Evolutionary conservation across 2,329 filamentous ascomycete species (phyloP), one percentile per base, ranked within the genome.

Genomic region (Colletotrichum tanaceti): DNA sequence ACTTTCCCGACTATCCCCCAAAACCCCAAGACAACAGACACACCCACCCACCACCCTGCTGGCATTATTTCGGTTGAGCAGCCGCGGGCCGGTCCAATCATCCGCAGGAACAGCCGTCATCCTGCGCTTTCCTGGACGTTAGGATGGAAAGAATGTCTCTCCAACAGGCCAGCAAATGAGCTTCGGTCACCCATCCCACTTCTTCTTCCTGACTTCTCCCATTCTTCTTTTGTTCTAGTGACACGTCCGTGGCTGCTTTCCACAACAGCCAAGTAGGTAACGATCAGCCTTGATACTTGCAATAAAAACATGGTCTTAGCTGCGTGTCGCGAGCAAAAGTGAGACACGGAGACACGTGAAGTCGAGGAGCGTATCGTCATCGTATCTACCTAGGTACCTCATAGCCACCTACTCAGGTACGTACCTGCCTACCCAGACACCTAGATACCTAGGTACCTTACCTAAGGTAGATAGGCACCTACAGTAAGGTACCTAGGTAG

Each of bases 101-200:
- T 20, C 54, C 62, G 16, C 54, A 55, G 38, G 46, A 58, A 39
- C 58, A 55, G 22, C 55, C 39, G 47, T 54, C 55, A 60, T 65
- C 55, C 43, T 53, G 39, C 39, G 20, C 20, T 60, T 49, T 58
- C 47, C 24, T 35, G 9, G 38, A 46, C 28, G 22, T 38, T 43
- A 47, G 28, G 18, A 35, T n/a, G 22, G 28, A 35, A 20, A 11
- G 20, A 20, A 35, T 35, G 32, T 18, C 49, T 53, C 18, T 20
- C 49, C 49, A n/a, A n/a, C 10, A 13, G 28, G 20, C 11, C 41
- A 46, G 44, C 43, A 46, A 47, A 58, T 58, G 49, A 55, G n/a
- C 28, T 58, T 58, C 55, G n/a, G 55, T 22, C 43, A 38, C 43
- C n/a, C 43, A 16, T 58, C 55, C 55, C 41, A 35, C 55, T 58